phyloP scores from a whole-genome alignment of 2,329 filamentous ascomycete genomes.

The Arthrobotrys sphaeroides region DNA sequence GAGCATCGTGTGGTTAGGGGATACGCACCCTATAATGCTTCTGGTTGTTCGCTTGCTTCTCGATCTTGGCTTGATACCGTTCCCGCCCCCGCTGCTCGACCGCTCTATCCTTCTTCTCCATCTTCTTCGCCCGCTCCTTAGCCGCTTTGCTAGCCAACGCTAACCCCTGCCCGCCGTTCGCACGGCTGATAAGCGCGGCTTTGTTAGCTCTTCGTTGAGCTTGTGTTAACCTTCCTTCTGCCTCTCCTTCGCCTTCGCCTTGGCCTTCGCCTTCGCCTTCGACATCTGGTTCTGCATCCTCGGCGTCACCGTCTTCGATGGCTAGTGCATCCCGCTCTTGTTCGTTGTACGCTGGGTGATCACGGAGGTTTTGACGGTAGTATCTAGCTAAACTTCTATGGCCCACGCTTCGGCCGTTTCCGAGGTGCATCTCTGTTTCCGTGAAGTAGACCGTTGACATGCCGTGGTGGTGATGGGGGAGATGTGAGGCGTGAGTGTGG shows the following conservation, averaged over 20 bases:
- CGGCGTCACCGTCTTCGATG: constrained; percentile 65
- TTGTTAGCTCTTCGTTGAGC: constrained; percentile 57
- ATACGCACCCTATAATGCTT: constrained; percentile 64
- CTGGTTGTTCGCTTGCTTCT: constrained; percentile 79
- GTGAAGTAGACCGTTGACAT: constrained; percentile 73
- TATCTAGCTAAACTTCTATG: constrained; percentile 88
- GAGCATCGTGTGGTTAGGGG: neutral
- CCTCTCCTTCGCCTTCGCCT: neutral
- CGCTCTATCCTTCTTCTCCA: constrained; percentile 75
- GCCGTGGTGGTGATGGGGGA: constrained; percentile 62
- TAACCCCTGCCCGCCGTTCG: constrained; percentile 79
- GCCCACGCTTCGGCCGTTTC: constrained; percentile 86
- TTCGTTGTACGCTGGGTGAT: constrained; percentile 64
- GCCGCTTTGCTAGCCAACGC: constrained; percentile 77
- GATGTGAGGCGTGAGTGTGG: constrained; percentile 68
- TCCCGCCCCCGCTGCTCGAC: constrained; percentile 71
- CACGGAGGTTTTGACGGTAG: constrained; percentile 87
- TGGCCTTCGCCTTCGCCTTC: constrained; percentile 19
- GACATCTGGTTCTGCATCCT: constrained; percentile 62
- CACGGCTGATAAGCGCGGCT: constrained; percentile 71
- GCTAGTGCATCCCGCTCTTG: constrained; percentile 62
- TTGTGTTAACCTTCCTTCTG: neutral
- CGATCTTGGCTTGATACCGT: constrained; percentile 74
- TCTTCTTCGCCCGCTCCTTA: constrained; percentile 73
- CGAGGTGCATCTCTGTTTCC: constrained; percentile 92